Base-by-base conservation (phyloP, 108 stramenopile species). In the Nitzschia inconspicua region DNA sequence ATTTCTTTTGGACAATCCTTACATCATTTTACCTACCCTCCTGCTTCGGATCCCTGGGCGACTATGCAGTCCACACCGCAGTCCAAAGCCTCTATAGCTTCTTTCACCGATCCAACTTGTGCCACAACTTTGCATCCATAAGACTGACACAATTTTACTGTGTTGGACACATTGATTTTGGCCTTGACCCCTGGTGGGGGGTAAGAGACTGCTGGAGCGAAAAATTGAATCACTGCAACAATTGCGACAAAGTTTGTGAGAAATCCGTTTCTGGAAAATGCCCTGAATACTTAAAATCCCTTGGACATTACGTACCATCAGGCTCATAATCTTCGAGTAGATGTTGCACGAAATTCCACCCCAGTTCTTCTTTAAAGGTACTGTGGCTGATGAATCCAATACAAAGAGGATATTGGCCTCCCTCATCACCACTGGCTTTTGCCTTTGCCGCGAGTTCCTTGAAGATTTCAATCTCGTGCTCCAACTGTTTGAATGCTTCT, bases 31-130 rank as follows among this genome's bases (percentile, higher is more conserved):
- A 31, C 53, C 37, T 23, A 54, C 53, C 53, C 90, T 37, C 90
- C 90, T 0, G 86, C 86, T 47, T 91, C 90, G 7, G 63, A 59
- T 26, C 90, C 90, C 53, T 88, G 90, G 34, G 84, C 84, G 51
- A 87, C 70, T 23, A 91, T 68, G 35, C 72, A 75, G 76, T 91
- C 80, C 4, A 77, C 84, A 9, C 84, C 79, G 29, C 57, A 67
- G 11, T 59, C 51, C 8, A 86, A 42, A 23, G 84, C 86, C 13
- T 73, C 72, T 52, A 67, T 44, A 0, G 77, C 89, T 29, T 91
- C 80, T 16, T 49, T 30, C 2, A 79, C 63, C 28, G 70, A 78
- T 32, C 89, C 83, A 10, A 87, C 85, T 63, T 90, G 89, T 11
- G 77, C 78, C 19, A 91, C 55, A 4, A 91, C 82, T 46, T 78